Conservation (phyloP, 2,329 filamentous ascomycete genomes). For the Trichoderma sp. region DNA sequence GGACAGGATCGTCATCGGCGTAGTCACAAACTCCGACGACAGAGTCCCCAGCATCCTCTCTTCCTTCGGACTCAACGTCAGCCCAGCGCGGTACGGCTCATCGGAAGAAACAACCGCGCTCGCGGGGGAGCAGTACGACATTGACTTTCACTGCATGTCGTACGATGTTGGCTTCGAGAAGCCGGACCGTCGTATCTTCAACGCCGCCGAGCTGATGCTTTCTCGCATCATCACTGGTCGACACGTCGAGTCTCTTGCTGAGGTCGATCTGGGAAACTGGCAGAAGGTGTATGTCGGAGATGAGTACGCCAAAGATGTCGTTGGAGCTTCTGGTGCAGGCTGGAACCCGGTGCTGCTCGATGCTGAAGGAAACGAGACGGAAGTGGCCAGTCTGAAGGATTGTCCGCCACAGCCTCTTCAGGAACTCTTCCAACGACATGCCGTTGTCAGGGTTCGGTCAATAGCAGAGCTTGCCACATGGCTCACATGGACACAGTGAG, state of each 20-base stretch:
- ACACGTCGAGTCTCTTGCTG: slow-evolving; percentile 21
- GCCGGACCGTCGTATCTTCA: slow-evolving; percentile 59
- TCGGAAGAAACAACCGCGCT: background rate
- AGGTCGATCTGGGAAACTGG: slow-evolving; percentile 35
- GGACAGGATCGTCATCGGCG: slow-evolving; percentile 52
- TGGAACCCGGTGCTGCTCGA: slow-evolving; percentile 35
- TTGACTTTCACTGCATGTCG: slow-evolving; percentile 63
- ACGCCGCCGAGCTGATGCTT: slow-evolving; percentile 53
- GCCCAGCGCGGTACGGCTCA: slow-evolving; percentile 39
- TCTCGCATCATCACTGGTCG: slow-evolving; percentile 35
- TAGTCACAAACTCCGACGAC: slow-evolving; percentile 66
- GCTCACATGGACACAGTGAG: slow-evolving; percentile 20
- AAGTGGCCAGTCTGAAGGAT: slow-evolving; percentile 28
- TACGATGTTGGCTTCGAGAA: slow-evolving; percentile 66
- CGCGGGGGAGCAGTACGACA: slow-evolving; percentile 33
- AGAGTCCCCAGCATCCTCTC: slow-evolving; percentile 57
- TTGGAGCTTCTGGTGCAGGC: slow-evolving; percentile 44
- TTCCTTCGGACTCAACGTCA: slow-evolving; percentile 55
- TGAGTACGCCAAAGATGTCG: slow-evolving; percentile 53
- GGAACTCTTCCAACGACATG: slow-evolving; percentile 26
- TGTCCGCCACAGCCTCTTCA: slow-evolving; percentile 18
- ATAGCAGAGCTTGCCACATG: slow-evolving; percentile 29
- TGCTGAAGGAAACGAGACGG: slow-evolving; percentile 12
- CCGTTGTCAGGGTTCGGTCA: slow-evolving; percentile 30
- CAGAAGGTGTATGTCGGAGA: slow-evolving; percentile 59